Percentiles rank a stretch among this genome's conserved stretches.
phyloP scores from a whole-genome alignment of 306 rosid genomes.

The Prunus dulcis region DNA sequence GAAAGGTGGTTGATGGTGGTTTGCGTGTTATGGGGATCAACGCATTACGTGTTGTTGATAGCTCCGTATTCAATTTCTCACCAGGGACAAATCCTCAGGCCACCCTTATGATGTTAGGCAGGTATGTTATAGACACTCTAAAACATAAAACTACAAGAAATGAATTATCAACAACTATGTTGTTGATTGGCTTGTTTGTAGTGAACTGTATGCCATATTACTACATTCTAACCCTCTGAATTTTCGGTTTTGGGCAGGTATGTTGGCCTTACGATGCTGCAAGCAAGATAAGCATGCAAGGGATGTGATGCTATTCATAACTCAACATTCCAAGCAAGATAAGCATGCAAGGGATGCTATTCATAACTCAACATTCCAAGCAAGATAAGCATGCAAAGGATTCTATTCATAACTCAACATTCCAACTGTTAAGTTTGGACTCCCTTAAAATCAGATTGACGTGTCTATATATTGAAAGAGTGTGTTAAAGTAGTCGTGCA shows the following conservation, averaged over 20 bases:
- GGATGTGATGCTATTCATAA: background rate
- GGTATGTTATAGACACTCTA: background rate
- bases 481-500: too few species aligned
- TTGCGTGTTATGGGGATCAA: conserved; percentile 5
- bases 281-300: background rate
- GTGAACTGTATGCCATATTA: too few species aligned
- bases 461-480: too few species aligned
- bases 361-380: background rate
- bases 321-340: background rate
- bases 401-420: background rate
- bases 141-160: too few species aligned
- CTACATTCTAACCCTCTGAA: background rate
- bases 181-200: too few species aligned
- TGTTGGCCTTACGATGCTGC: background rate
- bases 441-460: background rate
- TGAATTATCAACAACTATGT: too few species aligned
- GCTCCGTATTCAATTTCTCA: background rate
- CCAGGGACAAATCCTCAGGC: conserved; percentile 27
- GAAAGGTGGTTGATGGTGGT: conserved; percentile 17
- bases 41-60: conserved; percentile 11
- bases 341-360: background rate
- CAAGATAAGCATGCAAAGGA: background rate
- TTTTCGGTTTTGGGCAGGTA: background rate
- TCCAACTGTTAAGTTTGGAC: background rate
- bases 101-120: conserved; percentile 27